These are phyloP conservation scores for Aegle marmelos DNA, from an alignment of 345 rosid species.

Conservation along the genomic window DNA sequence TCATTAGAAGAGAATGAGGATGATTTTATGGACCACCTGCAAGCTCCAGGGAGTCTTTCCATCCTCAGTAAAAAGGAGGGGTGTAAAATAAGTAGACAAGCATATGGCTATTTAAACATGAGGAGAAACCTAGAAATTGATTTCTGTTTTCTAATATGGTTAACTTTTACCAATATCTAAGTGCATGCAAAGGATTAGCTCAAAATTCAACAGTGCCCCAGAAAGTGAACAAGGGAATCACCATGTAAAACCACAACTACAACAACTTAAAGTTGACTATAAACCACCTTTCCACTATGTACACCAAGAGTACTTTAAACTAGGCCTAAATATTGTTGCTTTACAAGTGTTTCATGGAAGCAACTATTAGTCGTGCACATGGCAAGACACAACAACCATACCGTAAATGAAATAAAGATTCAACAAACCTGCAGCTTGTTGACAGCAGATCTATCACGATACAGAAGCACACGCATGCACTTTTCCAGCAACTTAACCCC, in stretches of 20 bases:
- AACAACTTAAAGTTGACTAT: background rate
- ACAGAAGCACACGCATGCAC: slow-evolving; percentile 95
- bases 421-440: slow-evolving; percentile 89
- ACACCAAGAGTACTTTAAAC: background rate
- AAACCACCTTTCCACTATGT: background rate
- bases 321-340: background rate
- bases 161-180: too few species aligned
- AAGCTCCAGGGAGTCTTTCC: background rate
- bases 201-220: too few species aligned
- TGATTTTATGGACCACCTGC: background rate
- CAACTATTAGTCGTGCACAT: background rate
- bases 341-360: background rate
- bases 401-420: background rate
- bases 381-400: background rate
- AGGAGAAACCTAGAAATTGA: too few species aligned
- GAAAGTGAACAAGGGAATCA: background rate
- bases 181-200: too few species aligned
- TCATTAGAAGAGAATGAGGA: background rate
- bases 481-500: slow-evolving; percentile 91
- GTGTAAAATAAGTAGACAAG: background rate
- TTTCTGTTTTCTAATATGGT: too few species aligned
- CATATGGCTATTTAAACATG: background rate
- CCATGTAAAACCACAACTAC: background rate
- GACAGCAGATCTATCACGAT: slow-evolving; percentile 96
- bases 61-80: background rate